Conservation (phyloP, 2,329 filamentous ascomycete genomes). For the Venturia oleaginea region DNA sequence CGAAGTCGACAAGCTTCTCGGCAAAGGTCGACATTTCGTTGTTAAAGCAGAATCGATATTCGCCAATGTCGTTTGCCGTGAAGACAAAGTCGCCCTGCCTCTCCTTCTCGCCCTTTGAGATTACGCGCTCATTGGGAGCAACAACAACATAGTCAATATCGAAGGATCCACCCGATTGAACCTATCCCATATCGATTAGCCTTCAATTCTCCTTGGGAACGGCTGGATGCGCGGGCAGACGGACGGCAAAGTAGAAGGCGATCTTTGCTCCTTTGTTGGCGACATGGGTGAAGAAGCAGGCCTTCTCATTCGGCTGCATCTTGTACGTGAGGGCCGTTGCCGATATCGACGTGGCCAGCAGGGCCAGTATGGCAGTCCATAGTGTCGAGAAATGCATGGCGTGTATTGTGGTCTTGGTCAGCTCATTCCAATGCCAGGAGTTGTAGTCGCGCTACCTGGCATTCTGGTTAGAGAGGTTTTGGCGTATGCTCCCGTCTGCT, state of each 20-base stretch:
- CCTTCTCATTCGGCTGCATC: slow-evolving; percentile 80
- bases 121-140: slow-evolving; percentile 69
- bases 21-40: slow-evolving; percentile 98
- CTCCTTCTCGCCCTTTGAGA: slow-evolving; percentile 82
- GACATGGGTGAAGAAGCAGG: slow-evolving; percentile 84
- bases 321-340: slow-evolving; percentile 94
- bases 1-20: slow-evolving; percentile 96
- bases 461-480: background rate
- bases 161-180: slow-evolving; percentile 96
- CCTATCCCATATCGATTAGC: slow-evolving; percentile 42
- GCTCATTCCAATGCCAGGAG: background rate
- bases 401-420: slow-evolving; percentile 9
- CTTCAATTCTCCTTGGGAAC: background rate
- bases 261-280: slow-evolving; percentile 77
- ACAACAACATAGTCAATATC: slow-evolving; percentile 89
- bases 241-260: slow-evolving; percentile 96
- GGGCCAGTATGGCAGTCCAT: slow-evolving; percentile 61
- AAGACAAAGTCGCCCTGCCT: slow-evolving; percentile 97
- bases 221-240: slow-evolving; percentile 25
- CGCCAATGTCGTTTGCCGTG: slow-evolving; percentile 75
- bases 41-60: slow-evolving; percentile 97
- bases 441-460: background rate
- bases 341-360: slow-evolving; percentile 59
- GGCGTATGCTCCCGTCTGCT: background rate
- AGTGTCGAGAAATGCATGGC: slow-evolving; percentile 59